Base-by-base conservation (phyloP, 2,329 filamentous ascomycete species). In the Xylariales sp. region DNA sequence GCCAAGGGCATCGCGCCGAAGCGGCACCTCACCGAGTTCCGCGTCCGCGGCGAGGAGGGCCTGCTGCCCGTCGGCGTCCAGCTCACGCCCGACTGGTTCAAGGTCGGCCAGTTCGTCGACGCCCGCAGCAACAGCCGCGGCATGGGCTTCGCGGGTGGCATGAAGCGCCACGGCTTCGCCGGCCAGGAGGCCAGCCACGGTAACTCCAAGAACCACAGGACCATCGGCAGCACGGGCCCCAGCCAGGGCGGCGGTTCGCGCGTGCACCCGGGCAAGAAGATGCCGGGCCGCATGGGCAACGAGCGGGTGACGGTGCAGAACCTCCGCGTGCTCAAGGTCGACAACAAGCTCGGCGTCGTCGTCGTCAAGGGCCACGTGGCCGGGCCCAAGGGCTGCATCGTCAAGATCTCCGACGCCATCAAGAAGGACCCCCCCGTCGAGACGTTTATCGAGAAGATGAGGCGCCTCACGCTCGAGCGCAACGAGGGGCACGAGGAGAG, bases 261-360 rank as follows among this genome's bases (percentile, higher is more conserved):
- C 81, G 95, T 99, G 30, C 84, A 94, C 78, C 96, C 96, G 0
- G 96, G 96, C 68, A 99, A 99, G 89, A 96, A 94, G 83, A 99
- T 99, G 96, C 89, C 96, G 3, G 96, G 96, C 63, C 89, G 93
- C 67, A 98, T 99, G 96, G 96, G 96, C 71, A 92, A 91, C 72
- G 88, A 97, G 80, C 89, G 89, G 73, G 92, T 94, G 64, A 99
- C 96, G 55, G 87, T 96, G 65, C 94, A 97, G 86, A 97, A 97
- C 81, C 83, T 98, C 74, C 92, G 91, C 81, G 90, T 99, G 61
- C 83, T 99, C 79, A 91, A 93, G 84, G 91, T 97, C 41, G 94
- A 98, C 81, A 87, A 90, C 74, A 91, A 92, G 79, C 91, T 94
- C 76, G 96, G 96, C 23, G 89, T 97, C 75, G 89, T 99, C 66